A percentile compares a stretch with the other conserved stretches of the same genome.
Conservation (phyloP, 192 early-diverging fungal genomes). For the Helicostylum pulchrum region DNA sequence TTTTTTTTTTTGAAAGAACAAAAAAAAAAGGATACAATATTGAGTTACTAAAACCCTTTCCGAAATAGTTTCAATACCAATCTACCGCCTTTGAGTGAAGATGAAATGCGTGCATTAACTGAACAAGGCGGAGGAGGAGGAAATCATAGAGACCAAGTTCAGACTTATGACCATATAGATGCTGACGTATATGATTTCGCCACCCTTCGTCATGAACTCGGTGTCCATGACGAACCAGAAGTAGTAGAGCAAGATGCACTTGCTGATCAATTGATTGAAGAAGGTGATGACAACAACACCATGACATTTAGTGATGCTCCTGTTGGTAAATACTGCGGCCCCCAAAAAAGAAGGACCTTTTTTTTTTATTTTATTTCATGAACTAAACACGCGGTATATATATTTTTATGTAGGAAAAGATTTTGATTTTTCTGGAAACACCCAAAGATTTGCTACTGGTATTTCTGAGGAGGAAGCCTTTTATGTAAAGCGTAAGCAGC, state of each 20-base stretch:
- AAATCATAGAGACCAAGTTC: background rate
- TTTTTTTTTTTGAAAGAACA: background rate
- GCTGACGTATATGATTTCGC: constrained; percentile 62
- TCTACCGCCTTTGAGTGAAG: constrained; percentile 44
- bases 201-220: constrained; percentile 28
- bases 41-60: background rate
- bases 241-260: constrained; percentile 56
- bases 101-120: constrained; percentile 32
- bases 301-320: constrained; percentile 67
- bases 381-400: background rate
- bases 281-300: constrained; percentile 66
- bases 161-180: constrained; percentile 40
- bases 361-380: background rate
- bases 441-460: constrained; percentile 44
- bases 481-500: constrained; percentile 40
- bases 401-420: constrained; percentile 41
- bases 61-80: constrained; percentile 49
- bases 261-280: constrained; percentile 60
- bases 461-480: constrained; percentile 44
- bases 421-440: constrained; percentile 73
- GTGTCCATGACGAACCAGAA: constrained; percentile 20
- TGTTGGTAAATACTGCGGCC: constrained; percentile 40
- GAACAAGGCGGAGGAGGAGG: constrained; percentile 26
- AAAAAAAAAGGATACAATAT: background rate
- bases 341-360: background rate